Evolutionary conservation across 2,329 filamentous ascomycete species (phyloP).

Genomic region (Hymenoscyphus fructigenus): DNA sequence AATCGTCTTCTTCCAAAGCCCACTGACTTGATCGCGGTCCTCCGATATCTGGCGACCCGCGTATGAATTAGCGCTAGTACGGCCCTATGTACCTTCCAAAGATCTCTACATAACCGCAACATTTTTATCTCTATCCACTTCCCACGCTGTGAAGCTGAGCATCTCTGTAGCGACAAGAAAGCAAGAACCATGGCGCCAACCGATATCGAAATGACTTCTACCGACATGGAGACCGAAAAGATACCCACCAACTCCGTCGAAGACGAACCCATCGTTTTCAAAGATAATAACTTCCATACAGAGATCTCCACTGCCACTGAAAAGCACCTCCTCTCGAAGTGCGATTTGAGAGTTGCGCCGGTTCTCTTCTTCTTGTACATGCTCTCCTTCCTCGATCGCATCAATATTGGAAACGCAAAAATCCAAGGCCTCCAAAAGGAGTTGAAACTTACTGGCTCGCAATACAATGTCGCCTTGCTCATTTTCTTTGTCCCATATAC

Average conservation of each 20-base stretch:
- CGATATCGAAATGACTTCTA: neutral
- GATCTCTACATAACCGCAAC: no score
- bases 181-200: neutral
- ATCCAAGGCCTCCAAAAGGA: slow-evolving; percentile 67
- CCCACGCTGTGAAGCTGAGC: no score
- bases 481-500: slow-evolving; percentile 32
- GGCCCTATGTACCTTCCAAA: no score
- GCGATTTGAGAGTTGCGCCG: slow-evolving; percentile 27
- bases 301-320: neutral
- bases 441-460: slow-evolving; percentile 49
- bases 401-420: slow-evolving; percentile 75
- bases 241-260: neutral
- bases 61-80: no score
- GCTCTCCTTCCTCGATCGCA: slow-evolving; percentile 69
- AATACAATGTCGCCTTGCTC: slow-evolving; percentile 52
- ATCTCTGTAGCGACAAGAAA: neutral
- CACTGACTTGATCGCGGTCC: no score
- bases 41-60: no score
- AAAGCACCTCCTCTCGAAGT: slow-evolving; percentile 24
- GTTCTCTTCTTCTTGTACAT: slow-evolving; percentile 65
- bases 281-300: neutral
- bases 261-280: neutral
- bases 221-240: neutral
- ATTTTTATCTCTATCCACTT: no score
- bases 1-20: no score